Conservation (phyloP, 768 basidiomycete species). For the Tylopilus balloui region DNA sequence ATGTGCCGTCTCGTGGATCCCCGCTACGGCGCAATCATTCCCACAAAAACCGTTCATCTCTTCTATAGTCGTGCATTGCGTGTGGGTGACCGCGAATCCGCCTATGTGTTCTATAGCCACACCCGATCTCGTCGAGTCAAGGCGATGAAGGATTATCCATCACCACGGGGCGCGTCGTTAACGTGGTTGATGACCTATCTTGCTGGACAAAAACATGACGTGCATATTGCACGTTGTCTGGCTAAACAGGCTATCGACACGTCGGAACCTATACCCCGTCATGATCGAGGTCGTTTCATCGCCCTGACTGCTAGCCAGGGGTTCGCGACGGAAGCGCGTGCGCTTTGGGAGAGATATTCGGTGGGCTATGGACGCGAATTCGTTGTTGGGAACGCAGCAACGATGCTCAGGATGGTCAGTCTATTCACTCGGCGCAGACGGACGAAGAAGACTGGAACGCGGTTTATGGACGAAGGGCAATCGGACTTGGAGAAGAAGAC, state of each 20-base stretch:
- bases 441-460: not conserved
- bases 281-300: conserved; percentile 49
- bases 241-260: conserved; percentile 45
- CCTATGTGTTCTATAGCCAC: conserved; percentile 44
- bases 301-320: conserved; percentile 42
- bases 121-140: conserved; percentile 35
- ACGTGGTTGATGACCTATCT: conserved; percentile 54
- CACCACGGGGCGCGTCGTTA: conserved; percentile 44
- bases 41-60: conserved; percentile 40
- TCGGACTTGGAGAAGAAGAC: conserved; percentile 4
- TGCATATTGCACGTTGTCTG: conserved; percentile 46
- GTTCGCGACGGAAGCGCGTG: conserved; percentile 44
- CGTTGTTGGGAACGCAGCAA: conserved; percentile 42
- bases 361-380: conserved; percentile 36
- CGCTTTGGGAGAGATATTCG: conserved; percentile 56
- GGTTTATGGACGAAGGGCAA: not conserved
- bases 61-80: conserved; percentile 43
- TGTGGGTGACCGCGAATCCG: conserved; percentile 31
- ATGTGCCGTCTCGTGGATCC: conserved; percentile 37
- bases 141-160: conserved; percentile 40
- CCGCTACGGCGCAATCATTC: conserved; percentile 33
- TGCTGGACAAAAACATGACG: conserved; percentile 33
- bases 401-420: conserved; percentile 42
- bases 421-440: conserved; percentile 32
- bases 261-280: conserved; percentile 38